A percentile compares a stretch with the other conserved stretches of the same genome.
Evolutionary conservation across 805 yeast genomes (phyloP).

Genomic region (Wickerhamomyces mucosus): DNA sequence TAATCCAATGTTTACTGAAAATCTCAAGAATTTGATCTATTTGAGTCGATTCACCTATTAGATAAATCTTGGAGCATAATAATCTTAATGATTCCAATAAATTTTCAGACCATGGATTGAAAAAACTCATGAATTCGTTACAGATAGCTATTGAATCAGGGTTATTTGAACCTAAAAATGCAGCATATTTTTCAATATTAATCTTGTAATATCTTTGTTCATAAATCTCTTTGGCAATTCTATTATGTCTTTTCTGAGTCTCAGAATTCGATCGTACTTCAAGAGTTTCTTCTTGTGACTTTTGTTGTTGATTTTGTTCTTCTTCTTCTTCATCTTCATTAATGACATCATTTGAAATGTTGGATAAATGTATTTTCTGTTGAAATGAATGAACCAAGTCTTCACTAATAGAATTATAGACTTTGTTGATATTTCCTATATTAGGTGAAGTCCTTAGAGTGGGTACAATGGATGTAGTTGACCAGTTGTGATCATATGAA

Average conservation of each 20-base stretch:
- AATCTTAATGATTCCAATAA: constrained; percentile 47
- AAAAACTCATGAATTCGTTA: constrained; percentile 26
- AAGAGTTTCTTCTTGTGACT: background rate
- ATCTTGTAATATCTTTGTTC: constrained; percentile 21
- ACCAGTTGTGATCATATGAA: no score
- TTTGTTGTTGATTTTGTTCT: background rate
- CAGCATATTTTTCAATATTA: constrained; percentile 33
- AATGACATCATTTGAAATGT: constrained; percentile 12
- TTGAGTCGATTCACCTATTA: constrained; percentile 77
- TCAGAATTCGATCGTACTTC: background rate
- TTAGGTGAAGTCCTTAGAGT: no score
- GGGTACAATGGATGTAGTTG: no score
- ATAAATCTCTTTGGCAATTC: constrained; percentile 24
- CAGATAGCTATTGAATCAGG: constrained; percentile 22
- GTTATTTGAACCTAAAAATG: constrained; percentile 27
- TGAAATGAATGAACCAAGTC: no score
- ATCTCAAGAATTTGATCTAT: constrained; percentile 65
- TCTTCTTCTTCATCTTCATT: constrained; percentile 17
- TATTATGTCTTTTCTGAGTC: no score
- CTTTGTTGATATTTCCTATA: no score
- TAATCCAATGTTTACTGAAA: constrained; percentile 56
- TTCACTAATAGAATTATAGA: no score
- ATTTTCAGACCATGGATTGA: constrained; percentile 37
- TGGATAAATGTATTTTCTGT: no score
- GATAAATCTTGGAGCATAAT: constrained; percentile 57